phyloP scores from a whole-genome alignment of 2,329 filamentous ascomycete species.

The Pezicula radicicola region DNA sequence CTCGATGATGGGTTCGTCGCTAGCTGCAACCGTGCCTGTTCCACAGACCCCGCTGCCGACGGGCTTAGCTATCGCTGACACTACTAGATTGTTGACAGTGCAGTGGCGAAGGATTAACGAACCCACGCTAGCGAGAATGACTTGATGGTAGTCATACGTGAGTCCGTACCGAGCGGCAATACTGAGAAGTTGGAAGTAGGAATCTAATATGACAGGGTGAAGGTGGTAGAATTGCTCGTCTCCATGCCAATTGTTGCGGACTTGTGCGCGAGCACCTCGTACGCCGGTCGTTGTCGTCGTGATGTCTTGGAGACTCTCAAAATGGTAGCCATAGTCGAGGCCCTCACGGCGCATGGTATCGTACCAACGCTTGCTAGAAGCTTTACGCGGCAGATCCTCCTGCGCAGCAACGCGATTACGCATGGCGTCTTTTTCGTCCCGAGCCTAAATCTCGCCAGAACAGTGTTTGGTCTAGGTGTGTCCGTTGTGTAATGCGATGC shows the following conservation, averaged over 20 bases:
- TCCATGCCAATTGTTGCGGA: neutral
- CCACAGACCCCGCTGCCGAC: neutral
- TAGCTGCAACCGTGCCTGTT: neutral
- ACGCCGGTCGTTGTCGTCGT: conserved; percentile 5
- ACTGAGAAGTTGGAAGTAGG: neutral
- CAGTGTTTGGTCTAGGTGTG: conserved; percentile 24
- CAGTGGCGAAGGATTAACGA: neutral
- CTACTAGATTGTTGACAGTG: neutral
- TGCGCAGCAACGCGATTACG: neutral
- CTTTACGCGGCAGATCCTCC: neutral
- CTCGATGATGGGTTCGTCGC: neutral
- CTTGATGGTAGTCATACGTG: neutral
- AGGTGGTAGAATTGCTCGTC: neutral
- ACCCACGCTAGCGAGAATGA: neutral
- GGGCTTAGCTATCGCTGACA: neutral
- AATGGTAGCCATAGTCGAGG: neutral
- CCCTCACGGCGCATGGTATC: neutral
- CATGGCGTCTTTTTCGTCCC: neutral
- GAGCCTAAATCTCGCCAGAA: conserved; percentile 14
- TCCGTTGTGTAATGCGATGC: conserved; percentile 20
- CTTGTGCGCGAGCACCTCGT: neutral
- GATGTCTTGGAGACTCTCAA: neutral
- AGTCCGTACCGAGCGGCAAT: neutral
- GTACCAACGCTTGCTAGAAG: neutral
- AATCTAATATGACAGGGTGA: neutral